phyloP scores from a whole-genome alignment of 2,329 filamentous ascomycete species.

The Teratosphaeria epicoccoides region DNA sequence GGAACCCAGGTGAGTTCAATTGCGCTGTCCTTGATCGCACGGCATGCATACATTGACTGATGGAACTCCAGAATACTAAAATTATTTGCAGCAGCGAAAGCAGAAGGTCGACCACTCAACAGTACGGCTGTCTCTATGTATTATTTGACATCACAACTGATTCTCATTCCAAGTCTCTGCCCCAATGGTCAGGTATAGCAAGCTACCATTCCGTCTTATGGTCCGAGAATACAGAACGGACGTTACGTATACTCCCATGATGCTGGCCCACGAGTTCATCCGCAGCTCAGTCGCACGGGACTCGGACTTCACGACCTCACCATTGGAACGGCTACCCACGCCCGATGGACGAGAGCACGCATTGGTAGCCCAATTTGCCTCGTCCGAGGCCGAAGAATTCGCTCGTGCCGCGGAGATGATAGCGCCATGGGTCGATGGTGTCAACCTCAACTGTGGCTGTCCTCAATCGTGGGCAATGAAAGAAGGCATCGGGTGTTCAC shows the following conservation, averaged over 20 bases:
- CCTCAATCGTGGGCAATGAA: slow-evolving; percentile 64
- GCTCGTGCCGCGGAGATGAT: slow-evolving; percentile 52
- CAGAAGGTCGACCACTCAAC: neutral
- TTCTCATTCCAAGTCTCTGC: slow-evolving; percentile 37
- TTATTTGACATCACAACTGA: slow-evolving; percentile 4
- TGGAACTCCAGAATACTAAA: neutral
- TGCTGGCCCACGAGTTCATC: slow-evolving; percentile 29
- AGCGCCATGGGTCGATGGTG: slow-evolving; percentile 51
- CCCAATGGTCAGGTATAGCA: slow-evolving; percentile 50
- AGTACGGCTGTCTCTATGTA: neutral
- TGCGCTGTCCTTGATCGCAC: neutral
- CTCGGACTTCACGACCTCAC: slow-evolving; percentile 48
- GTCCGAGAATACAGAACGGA: slow-evolving; percentile 55
- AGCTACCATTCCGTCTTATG: slow-evolving; percentile 60
- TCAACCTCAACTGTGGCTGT: slow-evolving; percentile 64
- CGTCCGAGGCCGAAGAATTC: slow-evolving; percentile 51
- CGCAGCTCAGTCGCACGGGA: slow-evolving; percentile 33
- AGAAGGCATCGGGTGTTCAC: slow-evolving; percentile 55
- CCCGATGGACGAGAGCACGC: slow-evolving; percentile 20
- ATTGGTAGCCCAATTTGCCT: slow-evolving; percentile 58
- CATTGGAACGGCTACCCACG: slow-evolving; percentile 36
- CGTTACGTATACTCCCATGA: slow-evolving; percentile 62
- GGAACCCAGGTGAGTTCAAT: neutral
- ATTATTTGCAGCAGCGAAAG: neutral
- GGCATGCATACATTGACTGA: neutral